Percentiles rank a stretch among this genome's conserved stretches.
phyloP scores from a whole-genome alignment of 495 filamentous ascomycete species.

The Copromyces sp. region DNA sequence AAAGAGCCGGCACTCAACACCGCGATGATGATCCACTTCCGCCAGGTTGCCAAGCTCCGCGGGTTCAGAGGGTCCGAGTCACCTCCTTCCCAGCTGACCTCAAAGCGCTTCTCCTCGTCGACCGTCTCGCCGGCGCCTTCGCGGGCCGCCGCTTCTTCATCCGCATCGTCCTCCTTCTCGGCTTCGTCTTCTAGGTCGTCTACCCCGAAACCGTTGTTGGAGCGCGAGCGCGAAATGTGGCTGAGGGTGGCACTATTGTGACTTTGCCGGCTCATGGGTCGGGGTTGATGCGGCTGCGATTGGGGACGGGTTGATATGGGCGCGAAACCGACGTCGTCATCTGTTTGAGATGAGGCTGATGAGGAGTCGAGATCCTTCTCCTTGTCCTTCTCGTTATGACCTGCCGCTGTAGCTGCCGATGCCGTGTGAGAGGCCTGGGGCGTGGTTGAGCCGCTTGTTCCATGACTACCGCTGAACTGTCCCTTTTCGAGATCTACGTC shows the following conservation, averaged over 20 bases:
- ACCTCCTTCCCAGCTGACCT: slow-evolving; percentile 59
- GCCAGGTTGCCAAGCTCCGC: slow-evolving; percentile 50
- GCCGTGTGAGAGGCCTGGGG: not conserved
- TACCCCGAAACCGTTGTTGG: slow-evolving; percentile 53
- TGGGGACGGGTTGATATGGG: not conserved
- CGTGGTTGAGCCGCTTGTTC: not conserved
- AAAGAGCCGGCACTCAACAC: slow-evolving; percentile 64
- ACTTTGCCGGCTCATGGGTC: not conserved
- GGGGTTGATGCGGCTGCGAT: not conserved
- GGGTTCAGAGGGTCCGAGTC: slow-evolving; percentile 67
- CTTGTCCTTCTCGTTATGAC: not conserved
- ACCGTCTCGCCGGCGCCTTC: not conserved
- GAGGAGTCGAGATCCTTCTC: not conserved
- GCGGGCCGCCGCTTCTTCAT: not conserved
- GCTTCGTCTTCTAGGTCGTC: slow-evolving; percentile 36
- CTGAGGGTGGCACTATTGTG: not conserved
- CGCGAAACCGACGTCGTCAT: not conserved
- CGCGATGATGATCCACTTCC: slow-evolving; percentile 69
- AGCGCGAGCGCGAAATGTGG: slow-evolving; percentile 31
- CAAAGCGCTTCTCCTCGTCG: slow-evolving; percentile 38
- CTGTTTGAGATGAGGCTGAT: not conserved
- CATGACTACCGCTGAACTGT: not conserved
- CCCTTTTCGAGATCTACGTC: not conserved
- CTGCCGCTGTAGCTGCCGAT: not conserved
- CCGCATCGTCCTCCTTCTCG: slow-evolving; percentile 17